phyloP scores from a whole-genome alignment of 768 basidiomycete species.

The Hypholoma fasciculare region DNA sequence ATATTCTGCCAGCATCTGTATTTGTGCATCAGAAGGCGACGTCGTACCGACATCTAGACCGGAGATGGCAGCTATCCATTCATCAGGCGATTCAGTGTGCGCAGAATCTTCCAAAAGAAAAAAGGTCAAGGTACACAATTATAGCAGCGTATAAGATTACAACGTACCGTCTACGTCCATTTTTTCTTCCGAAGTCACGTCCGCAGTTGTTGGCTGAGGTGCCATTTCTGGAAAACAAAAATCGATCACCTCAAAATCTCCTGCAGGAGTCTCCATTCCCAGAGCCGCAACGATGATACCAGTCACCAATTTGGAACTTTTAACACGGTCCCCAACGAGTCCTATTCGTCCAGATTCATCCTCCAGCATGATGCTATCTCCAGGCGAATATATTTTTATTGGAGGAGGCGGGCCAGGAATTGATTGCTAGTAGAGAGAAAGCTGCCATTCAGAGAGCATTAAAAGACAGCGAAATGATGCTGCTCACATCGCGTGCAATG shows the following conservation, averaged over 20 bases:
- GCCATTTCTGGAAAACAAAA: constrained; percentile 84
- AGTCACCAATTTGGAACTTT: constrained; percentile 71
- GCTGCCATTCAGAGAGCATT: constrained; percentile 1
- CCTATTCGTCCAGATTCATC: constrained; percentile 94
- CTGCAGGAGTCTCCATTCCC: constrained; percentile 85
- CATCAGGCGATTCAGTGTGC: constrained; percentile 37
- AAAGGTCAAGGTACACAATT: background rate
- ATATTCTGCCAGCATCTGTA: constrained; percentile 90
- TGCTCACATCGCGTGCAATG: constrained; percentile 85
- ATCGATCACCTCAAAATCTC: constrained; percentile 95
- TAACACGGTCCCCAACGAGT: constrained; percentile 76
- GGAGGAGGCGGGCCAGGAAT: constrained; percentile 81
- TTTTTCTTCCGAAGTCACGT: constrained; percentile 28
- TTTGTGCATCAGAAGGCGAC: constrained; percentile 64
- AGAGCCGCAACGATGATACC: constrained; percentile 90
- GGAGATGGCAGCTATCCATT: constrained; percentile 85
- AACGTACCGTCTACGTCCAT: constrained; percentile 76
- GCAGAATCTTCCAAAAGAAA: constrained; percentile 7
- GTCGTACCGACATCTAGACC: constrained; percentile 78
- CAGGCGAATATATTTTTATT: constrained; percentile 70
- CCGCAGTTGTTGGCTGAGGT: constrained; percentile 45
- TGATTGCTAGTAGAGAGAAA: constrained; percentile 60
- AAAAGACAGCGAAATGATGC: constrained; percentile 3
- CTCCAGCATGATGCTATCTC: constrained; percentile 87
- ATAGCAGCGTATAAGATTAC: constrained; percentile 6